These are phyloP conservation scores for Raffaelea albimanens DNA, from an alignment of 2,329 filamentous ascomycete genomes.

Conservation along the genomic window DNA sequence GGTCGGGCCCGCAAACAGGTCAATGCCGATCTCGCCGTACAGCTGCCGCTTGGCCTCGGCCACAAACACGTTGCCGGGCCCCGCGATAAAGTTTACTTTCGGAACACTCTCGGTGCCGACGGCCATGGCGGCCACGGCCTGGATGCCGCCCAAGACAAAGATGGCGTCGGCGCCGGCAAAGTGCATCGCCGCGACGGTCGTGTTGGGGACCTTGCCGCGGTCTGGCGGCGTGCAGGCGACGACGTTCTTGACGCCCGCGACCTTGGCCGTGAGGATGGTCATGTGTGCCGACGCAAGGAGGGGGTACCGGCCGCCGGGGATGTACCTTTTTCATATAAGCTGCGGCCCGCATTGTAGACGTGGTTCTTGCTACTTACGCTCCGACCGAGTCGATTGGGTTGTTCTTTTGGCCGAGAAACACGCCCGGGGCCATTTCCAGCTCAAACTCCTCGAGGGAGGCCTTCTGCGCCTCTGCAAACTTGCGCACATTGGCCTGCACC, in stretches of 20 bases:
- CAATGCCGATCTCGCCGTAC: slow-evolving; percentile 44
- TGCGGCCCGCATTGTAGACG: too few relatives aligned
- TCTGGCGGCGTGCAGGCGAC: slow-evolving; percentile 43
- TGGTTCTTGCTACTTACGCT: slow-evolving; percentile 17
- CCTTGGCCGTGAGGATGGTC: slow-evolving; percentile 46
- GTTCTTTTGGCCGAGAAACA: slow-evolving; percentile 40
- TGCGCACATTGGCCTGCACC: slow-evolving; percentile 38
- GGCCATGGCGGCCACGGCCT: slow-evolving; percentile 52
- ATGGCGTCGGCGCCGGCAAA: slow-evolving; percentile 41
- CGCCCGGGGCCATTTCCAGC: slow-evolving; percentile 38
- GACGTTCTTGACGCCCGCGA: slow-evolving; percentile 40
- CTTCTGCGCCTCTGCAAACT: slow-evolving; percentile 38
- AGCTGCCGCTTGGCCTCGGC: slow-evolving; percentile 44
- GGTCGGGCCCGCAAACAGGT: slow-evolving; percentile 43
- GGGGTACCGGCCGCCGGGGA: slow-evolving; percentile 42
- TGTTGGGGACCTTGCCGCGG: slow-evolving; percentile 32
- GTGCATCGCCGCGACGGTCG: slow-evolving; percentile 40
- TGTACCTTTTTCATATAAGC: slow-evolving; percentile 12
- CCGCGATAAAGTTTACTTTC: slow-evolving; percentile 43
- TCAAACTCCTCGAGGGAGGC: slow-evolving; percentile 38
- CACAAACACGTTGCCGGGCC: slow-evolving; percentile 45
- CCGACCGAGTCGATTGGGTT: slow-evolving; percentile 36
- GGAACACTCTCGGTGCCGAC: slow-evolving; percentile 47
- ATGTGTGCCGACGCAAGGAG: slow-evolving; percentile 44
- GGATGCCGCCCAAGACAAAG: slow-evolving; percentile 39